Evolutionary conservation across 208 protist species (phyloP).

Genomic region (Borovskyia barvae): DNA sequence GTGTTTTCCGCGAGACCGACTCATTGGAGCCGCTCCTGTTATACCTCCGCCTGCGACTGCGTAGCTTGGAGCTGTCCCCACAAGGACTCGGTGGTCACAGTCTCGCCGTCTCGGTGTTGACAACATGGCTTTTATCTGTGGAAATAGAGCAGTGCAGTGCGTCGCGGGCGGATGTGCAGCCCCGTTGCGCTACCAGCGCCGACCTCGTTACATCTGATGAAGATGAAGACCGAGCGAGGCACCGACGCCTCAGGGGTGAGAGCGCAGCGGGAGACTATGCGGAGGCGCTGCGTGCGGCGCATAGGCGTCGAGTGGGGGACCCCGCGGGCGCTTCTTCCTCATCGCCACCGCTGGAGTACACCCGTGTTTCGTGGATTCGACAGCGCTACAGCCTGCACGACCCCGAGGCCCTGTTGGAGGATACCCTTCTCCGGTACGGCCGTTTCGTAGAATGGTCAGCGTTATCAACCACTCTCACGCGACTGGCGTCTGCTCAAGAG

Average conservation of each 20-base stretch:
- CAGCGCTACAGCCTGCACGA: slow-evolving; percentile 22
- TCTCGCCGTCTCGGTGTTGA: slow-evolving; percentile 14
- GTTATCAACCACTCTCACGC: slow-evolving; percentile 4
- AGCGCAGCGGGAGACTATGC: not conserved
- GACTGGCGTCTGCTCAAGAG: slow-evolving; percentile 8
- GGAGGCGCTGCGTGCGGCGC: not conserved
- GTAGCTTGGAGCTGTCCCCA: slow-evolving; percentile 7
- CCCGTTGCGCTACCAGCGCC: not conserved
- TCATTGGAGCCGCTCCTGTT: slow-evolving; percentile 11
- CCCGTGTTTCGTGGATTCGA: slow-evolving; percentile 13
- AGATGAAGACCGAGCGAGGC: not conserved
- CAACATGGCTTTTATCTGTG: slow-evolving; percentile 21
- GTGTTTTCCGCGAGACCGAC: slow-evolving; percentile 7
- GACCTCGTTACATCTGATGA: not conserved
- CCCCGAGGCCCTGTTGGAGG: slow-evolving; percentile 21
- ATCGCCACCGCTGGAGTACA: not conserved
- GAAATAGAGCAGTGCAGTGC: slow-evolving; percentile 16
- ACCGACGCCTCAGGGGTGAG: no score
- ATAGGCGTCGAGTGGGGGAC: no score
- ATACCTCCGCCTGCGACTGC: slow-evolving; percentile 13
- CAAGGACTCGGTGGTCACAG: slow-evolving; percentile 10
- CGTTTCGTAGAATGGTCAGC: slow-evolving; percentile 7
- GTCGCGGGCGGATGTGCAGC: not conserved
- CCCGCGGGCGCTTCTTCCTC: no score
- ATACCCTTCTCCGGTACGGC: slow-evolving; percentile 21